Evolutionary conservation across 345 rosid species (phyloP).

Genomic region (Ailanthus altissimus): DNA sequence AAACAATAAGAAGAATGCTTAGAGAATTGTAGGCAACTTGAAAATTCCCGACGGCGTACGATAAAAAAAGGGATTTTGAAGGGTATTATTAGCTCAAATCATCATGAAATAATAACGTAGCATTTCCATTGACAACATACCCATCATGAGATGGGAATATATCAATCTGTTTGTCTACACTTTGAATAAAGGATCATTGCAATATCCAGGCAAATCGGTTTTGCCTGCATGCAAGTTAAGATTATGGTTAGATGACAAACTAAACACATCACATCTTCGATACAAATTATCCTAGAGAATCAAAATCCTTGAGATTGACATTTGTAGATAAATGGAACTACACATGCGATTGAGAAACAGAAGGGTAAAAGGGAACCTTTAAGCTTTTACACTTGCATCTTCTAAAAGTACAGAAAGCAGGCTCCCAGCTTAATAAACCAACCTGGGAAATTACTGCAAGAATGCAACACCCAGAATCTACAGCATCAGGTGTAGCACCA

Average conservation of each 20-base stretch:
- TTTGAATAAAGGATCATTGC: neutral
- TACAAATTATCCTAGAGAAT: conserved; percentile 1
- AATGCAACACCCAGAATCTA: neutral
- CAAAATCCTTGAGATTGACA: neutral
- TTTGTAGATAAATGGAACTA: neutral
- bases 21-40: too few species aligned
- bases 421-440: neutral
- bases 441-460: neutral
- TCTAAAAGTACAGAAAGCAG: neutral
- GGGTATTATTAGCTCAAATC: too few species aligned
- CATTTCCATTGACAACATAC: too few species aligned
- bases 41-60: too few species aligned
- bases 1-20: too few species aligned
- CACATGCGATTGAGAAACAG: neutral
- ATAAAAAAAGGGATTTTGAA: too few species aligned
- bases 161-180: too few species aligned
- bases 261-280: neutral
- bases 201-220: neutral
- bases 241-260: neutral
- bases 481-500: neutral
- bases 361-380: neutral
- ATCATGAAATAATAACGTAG: too few species aligned
- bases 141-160: too few species aligned
- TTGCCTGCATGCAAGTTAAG: neutral
- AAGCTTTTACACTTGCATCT: conserved; percentile 8